These are phyloP conservation scores for Dryas alaskensis DNA, from an alignment of 306 rosid species.

Conservation along the genomic window DNA sequence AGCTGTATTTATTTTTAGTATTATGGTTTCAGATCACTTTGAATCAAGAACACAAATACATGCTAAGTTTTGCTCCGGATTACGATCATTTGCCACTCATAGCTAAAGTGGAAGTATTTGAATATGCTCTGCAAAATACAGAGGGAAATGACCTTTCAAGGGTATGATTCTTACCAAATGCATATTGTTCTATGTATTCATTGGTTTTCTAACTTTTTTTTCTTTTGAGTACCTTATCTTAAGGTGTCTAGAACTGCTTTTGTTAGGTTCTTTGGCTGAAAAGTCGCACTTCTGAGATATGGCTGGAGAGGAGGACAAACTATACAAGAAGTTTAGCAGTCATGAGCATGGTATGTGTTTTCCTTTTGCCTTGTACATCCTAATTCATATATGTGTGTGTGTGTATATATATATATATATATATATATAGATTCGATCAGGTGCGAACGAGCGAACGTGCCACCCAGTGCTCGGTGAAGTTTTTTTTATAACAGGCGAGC, in stretches of 20 bases:
- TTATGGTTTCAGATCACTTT: slow-evolving; percentile 64
- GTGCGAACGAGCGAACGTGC: too few species aligned
- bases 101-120: slow-evolving; percentile 98
- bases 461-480: too few species aligned
- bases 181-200: slow-evolving; percentile 2
- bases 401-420: too few species aligned
- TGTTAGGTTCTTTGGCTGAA: slow-evolving; percentile 94
- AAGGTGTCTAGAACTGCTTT: slow-evolving; percentile 26
- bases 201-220: slow-evolving; percentile 3
- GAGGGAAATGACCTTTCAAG: slow-evolving; percentile 92
- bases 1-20: slow-evolving; percentile 14
- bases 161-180: slow-evolving; percentile 40
- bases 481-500: too few species aligned
- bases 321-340: slow-evolving; percentile 98
- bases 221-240: slow-evolving; percentile 22
- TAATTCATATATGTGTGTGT: too few species aligned
- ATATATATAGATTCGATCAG: too few species aligned
- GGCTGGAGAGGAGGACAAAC: slow-evolving; percentile 98
- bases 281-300: slow-evolving; percentile 95
- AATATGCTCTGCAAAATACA: slow-evolving; percentile 78
- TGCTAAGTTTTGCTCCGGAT: slow-evolving; percentile 97
- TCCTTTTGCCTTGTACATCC: not conserved
- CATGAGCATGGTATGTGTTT: slow-evolving; percentile 85
- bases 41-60: slow-evolving; percentile 92
- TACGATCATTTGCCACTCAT: slow-evolving; percentile 93